phyloP scores from a whole-genome alignment of 108 stramenopile species.

The Cyclostephanos tholiformis region DNA sequence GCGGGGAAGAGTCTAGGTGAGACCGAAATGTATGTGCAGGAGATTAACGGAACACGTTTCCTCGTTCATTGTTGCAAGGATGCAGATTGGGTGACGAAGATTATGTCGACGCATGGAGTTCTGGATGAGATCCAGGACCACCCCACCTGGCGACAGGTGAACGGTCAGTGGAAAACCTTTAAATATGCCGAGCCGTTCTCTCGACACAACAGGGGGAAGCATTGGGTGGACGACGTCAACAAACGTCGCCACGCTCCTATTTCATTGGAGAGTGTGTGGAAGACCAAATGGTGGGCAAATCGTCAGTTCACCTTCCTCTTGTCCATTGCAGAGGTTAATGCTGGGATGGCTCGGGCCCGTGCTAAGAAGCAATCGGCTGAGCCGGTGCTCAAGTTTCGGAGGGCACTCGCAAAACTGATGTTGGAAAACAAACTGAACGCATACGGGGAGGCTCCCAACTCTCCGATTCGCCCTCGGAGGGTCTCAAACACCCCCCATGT shows the following conservation, averaged over 20 bases:
- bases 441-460: no score
- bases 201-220: conserved; percentile 4
- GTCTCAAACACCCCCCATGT: no score
- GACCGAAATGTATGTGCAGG: no score
- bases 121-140: conserved; percentile 4
- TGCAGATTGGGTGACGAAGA: conserved; percentile 5
- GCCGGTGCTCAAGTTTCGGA: no score
- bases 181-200: conserved; percentile 20
- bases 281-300: conserved; percentile 19
- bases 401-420: no score
- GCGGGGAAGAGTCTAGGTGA: no score
- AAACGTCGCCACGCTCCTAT: conserved; percentile 25
- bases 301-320: conserved; percentile 10
- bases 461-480: no score
- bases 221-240: conserved; percentile 12
- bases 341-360: not conserved
- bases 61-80: conserved; percentile 21
- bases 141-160: not conserved
- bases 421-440: no score
- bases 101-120: conserved; percentile 19
- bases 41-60: not conserved
- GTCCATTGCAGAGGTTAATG: conserved; percentile 6
- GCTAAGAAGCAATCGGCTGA: no score
- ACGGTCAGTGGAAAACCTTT: not conserved
- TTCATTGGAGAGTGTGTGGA: conserved; percentile 18